Evolutionary conservation across 345 rosid species (phyloP).

Genomic region (Euphorbia pulcherrima): DNA sequence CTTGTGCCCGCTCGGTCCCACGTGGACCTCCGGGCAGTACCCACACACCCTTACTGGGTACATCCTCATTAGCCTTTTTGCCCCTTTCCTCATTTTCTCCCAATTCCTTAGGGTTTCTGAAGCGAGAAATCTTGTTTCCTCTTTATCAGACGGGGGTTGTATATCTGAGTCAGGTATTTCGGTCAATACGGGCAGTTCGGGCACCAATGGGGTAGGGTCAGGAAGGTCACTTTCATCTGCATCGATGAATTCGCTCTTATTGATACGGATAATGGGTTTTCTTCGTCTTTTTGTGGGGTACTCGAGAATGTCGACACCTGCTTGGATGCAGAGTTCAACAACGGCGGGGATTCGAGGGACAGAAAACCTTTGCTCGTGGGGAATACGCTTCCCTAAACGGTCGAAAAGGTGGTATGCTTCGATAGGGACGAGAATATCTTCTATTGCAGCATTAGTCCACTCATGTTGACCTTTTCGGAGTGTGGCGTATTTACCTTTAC

Average conservation of each 20-base stretch:
- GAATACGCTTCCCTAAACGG: conserved; percentile 72
- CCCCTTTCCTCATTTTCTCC: conserved; percentile 76
- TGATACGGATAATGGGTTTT: conserved; percentile 75
- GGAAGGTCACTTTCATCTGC: conserved; percentile 89
- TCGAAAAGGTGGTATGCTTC: conserved; percentile 84
- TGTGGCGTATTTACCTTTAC: conserved; percentile 62
- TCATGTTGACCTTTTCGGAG: conserved; percentile 74
- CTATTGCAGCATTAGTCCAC: conserved; percentile 69
- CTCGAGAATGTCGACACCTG: conserved; percentile 71
- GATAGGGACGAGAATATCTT: conserved; percentile 59
- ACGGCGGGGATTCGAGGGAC: conserved; percentile 71
- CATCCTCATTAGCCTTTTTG: conserved; percentile 78
- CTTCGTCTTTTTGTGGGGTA: conserved; percentile 83
- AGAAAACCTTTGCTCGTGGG: conserved; percentile 76
- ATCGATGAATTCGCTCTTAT: conserved; percentile 72
- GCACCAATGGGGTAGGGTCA: conserved; percentile 57
- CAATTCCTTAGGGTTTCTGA: conserved; percentile 78
- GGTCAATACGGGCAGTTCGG: conserved; percentile 45
- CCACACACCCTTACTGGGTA: conserved; percentile 90
- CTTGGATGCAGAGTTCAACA: conserved; percentile 91
- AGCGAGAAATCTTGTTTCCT: conserved; percentile 53
- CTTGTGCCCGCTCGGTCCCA: conserved; percentile 85
- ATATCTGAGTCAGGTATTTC: conserved; percentile 57
- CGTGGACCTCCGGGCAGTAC: conserved; percentile 91
- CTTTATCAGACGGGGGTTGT: conserved; percentile 48